Evolutionary conservation across 768 basidiomycete genomes (phyloP), one percentile per base, ranked within the genome.

Genomic region (Epithele typhae): DNA sequence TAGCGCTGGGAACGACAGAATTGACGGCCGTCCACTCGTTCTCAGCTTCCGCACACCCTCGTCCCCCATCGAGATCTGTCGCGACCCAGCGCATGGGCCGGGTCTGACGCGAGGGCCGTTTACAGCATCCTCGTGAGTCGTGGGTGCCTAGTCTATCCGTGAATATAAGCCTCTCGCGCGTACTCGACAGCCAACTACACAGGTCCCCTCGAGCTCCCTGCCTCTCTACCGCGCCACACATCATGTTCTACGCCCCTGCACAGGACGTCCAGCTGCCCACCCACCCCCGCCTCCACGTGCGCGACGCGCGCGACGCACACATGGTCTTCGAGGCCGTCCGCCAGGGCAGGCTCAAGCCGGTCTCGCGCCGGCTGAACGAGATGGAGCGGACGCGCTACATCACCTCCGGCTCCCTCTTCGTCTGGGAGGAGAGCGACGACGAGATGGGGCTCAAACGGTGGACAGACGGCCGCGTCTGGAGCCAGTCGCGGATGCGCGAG

Each of bases 391-490:
- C 70, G 5, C 74, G 61, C 41, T 74, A 72, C 54, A 78, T 85
- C 46, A 70, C 68, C 39, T 77, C 80, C 6, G 82, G 82, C 3
- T 74, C 81, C 4, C 70, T 84, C 23, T 85, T 84, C 57, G 79
- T 84, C 37, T 85, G 83, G 83, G 75, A 80, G 56, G 82, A 85
- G 62, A 74, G 74, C 52, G 81, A 83, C 40, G 79, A 82, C 50
- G 81, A 82, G 40, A 71, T 71, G 40, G 81, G 82, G 10, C 64
- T 84, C 40, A 82, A 81, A 58, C 68, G 82, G 52, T 84, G 82
- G 82, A 85, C 82, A 40, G 82, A 85, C 66, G 81, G 81, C 19
- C 76, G 81, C 25, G 70, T 82, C 35, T 83, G 81, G 81, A 79
- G 80, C 42, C 79, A 82, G 61, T 81, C 78, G 44, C 72, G 81